Percentiles rank a stretch among this genome's conserved stretches.
Evolutionary conservation across 148 eudicot genomes (phyloP).

Genomic region (Rhododendron ferrugineum): DNA sequence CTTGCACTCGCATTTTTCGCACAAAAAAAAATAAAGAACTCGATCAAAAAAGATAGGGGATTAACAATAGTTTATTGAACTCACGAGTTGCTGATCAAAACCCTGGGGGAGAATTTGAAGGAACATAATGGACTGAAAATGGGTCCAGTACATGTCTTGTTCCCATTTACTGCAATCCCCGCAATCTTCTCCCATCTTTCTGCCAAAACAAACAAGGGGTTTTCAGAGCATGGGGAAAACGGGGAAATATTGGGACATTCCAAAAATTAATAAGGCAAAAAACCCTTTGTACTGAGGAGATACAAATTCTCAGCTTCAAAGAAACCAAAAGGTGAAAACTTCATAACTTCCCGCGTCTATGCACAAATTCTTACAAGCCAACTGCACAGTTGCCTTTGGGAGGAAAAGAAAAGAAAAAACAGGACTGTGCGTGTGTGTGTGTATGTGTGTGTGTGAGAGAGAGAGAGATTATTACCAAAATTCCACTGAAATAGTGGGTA

Average conservation of each 20-base stretch:
- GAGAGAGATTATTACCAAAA: background rate
- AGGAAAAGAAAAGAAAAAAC: background rate
- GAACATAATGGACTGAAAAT: slow-evolving; percentile 37
- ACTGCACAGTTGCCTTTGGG: background rate
- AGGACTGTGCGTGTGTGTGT: too few relatives aligned
- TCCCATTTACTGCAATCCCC: slow-evolving; percentile 31
- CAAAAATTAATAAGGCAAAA: background rate
- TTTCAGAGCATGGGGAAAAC: background rate
- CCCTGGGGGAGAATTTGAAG: slow-evolving; percentile 29
- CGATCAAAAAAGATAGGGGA: background rate
- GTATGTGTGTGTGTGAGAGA: background rate
- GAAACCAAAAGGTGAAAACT: background rate
- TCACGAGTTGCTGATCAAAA: slow-evolving; percentile 45
- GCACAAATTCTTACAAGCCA: background rate
- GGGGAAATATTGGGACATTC: background rate
- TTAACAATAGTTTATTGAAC: background rate
- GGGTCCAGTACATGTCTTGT: slow-evolving; percentile 43
- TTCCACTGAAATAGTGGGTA: too few relatives aligned
- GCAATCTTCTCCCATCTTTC: slow-evolving; percentile 33
- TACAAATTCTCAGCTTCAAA: background rate
- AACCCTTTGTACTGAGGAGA: background rate
- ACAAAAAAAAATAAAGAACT: too few relatives aligned
- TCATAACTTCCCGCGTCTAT: background rate
- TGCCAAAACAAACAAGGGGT: background rate
- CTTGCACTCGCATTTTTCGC: too few relatives aligned